These are phyloP conservation scores for Candida corydali DNA, from an alignment of 805 yeast genomes.

Conservation along the genomic window DNA sequence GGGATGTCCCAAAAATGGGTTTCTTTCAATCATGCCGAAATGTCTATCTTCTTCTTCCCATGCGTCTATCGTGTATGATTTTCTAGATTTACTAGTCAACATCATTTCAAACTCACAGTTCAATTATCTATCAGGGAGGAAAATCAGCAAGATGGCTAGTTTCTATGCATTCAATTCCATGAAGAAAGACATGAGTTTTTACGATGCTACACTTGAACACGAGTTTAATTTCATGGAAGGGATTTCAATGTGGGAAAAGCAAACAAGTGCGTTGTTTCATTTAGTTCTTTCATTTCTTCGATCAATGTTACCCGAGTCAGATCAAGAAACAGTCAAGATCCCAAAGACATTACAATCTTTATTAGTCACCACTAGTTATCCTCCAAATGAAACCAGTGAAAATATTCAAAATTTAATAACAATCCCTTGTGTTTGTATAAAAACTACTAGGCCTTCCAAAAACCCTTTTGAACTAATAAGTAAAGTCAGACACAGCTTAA, in stretches of 20 bases:
- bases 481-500: conserved; percentile 46
- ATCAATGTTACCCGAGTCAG: conserved; percentile 70
- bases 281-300: conserved; percentile 70
- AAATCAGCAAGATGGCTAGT: conserved; percentile 76
- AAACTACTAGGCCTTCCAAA: conserved; percentile 45
- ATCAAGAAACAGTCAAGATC: conserved; percentile 50
- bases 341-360: conserved; percentile 67
- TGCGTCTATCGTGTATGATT: conserved; percentile 85
- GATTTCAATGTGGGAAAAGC: conserved; percentile 69
- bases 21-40: conserved; percentile 77
- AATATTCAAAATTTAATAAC: conserved; percentile 38
- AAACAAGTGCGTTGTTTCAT: conserved; percentile 84
- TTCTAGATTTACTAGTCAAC: conserved; percentile 73
- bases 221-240: conserved; percentile 60
- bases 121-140: conserved; percentile 75
- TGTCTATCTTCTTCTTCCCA: conserved; percentile 81
- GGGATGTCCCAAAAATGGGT: conserved; percentile 67
- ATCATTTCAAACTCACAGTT: conserved; percentile 75
- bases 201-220: conserved; percentile 28
- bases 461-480: conserved; percentile 57
- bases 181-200: conserved; percentile 28
- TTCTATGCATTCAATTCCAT: conserved; percentile 77
- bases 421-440: conserved; percentile 61
- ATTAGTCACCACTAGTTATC: conserved; percentile 64
- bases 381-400: conserved; percentile 51